Percentiles rank a stretch among this genome's conserved stretches.
phyloP scores from a whole-genome alignment of 257 asterid genomes.

The Ilex aquifolium region DNA sequence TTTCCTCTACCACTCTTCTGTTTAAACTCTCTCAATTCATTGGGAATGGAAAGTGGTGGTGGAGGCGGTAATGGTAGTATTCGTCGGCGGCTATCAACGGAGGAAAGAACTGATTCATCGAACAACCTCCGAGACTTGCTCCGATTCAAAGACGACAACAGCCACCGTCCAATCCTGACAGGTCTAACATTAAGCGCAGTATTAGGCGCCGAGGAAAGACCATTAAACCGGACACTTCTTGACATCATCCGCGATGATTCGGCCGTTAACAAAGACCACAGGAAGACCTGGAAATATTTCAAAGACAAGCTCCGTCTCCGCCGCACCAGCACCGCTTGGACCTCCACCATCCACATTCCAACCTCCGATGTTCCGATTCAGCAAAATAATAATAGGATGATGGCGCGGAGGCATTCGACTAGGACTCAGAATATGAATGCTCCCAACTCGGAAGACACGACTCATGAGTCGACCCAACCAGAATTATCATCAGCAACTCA shows the following conservation, averaged over 20 bases:
- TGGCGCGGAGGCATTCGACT: slow-evolving; percentile 34
- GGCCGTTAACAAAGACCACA: slow-evolving; percentile 19
- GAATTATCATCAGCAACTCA: slow-evolving; percentile 5
- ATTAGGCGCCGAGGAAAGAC: slow-evolving; percentile 15
- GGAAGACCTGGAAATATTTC: slow-evolving; percentile 50
- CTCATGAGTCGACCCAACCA: slow-evolving; percentile 12
- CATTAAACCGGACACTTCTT: slow-evolving; percentile 43
- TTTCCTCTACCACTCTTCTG: neutral
- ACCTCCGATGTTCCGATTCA: slow-evolving; percentile 58
- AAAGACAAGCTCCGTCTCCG: slow-evolving; percentile 52
- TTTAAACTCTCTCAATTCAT: too few relatives aligned
- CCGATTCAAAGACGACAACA: slow-evolving; percentile 11
- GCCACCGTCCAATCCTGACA: neutral
- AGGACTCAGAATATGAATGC: slow-evolving; percentile 15
- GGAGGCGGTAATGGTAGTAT: neutral
- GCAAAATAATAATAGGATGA: slow-evolving; percentile 19
- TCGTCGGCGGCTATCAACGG: neutral
- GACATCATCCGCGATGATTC: slow-evolving; percentile 72
- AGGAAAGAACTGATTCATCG: slow-evolving; percentile 14
- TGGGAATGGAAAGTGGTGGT: slow-evolving; percentile 3
- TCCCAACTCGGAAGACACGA: neutral
- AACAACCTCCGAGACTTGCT: slow-evolving; percentile 25
- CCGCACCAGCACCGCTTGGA: slow-evolving; percentile 37
- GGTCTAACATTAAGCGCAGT: slow-evolving; percentile 19
- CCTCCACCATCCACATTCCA: slow-evolving; percentile 53